A percentile compares a stretch with the other conserved stretches of the same genome.
These are phyloP conservation scores for Claviceps sp. DNA, from an alignment of 2,329 filamentous ascomycete species.

Conservation along the genomic window DNA sequence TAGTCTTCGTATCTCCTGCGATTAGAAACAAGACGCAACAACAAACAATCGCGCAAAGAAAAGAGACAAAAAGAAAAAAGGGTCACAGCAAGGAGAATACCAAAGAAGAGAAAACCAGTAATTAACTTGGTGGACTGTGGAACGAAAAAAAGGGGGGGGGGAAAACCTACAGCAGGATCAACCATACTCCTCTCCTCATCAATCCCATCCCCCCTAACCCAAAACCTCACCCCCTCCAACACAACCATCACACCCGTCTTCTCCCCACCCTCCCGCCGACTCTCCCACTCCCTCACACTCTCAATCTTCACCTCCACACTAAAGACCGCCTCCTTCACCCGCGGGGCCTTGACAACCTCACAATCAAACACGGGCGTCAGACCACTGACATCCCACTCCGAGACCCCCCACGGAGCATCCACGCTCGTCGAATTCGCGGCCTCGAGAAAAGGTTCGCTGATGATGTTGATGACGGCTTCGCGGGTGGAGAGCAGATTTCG, in stretches of 20 bases:
- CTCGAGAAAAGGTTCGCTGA: constrained; percentile 73
- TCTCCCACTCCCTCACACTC: constrained; percentile 65
- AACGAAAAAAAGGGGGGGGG: not conserved
- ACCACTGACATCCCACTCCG: constrained; percentile 70
- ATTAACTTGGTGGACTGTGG: not conserved
- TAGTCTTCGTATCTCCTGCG: no score
- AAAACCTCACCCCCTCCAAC: constrained; percentile 76
- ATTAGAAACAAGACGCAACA: not conserved
- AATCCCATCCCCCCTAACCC: constrained; percentile 78
- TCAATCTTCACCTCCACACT: constrained; percentile 70
- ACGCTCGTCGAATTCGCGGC: constrained; percentile 73
- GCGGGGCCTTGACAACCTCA: constrained; percentile 51
- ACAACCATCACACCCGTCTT: constrained; percentile 63
- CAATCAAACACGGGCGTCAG: constrained; percentile 48
- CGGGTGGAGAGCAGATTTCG: constrained; percentile 56
- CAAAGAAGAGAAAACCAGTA: not conserved
- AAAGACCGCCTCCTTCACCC: constrained; percentile 75
- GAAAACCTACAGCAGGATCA: constrained; percentile 49
- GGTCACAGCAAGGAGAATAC: no score
- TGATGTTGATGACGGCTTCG: constrained; percentile 80
- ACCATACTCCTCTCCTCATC: constrained; percentile 64
- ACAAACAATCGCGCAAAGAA: not conserved
- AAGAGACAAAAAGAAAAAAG: not conserved
- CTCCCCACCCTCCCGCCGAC: constrained; percentile 50
- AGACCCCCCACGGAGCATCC: constrained; percentile 62